Base-by-base conservation (phyloP, 2,329 filamentous ascomycete species). In the Ascocoryne sarcoides region DNA sequence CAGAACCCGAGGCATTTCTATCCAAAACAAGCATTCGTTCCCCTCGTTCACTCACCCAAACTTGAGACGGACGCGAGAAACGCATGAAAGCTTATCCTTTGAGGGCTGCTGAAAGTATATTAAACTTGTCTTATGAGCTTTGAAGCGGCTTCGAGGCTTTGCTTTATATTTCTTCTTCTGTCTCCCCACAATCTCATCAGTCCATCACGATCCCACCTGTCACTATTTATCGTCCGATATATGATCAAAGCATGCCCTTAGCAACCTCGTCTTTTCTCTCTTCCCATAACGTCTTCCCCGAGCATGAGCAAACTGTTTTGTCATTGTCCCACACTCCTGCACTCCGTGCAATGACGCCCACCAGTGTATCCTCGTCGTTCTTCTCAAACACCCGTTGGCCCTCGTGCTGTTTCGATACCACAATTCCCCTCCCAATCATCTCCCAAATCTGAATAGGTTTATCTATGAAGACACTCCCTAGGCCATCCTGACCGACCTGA, bases 251-350 rank as follows among this genome's bases (percentile, higher is more conserved):
- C 86, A 98, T 96, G 2, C 92, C 92, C 66, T 86, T 89, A 51
- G 75, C 72, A 31, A 89, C 79, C 66, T 95, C 86, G 57, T 95
- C 89, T 64, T 82, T 81, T 53, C 92, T 78, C 70, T 98, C 92
- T 64, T 98, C 84, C 92, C 92, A 98, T 9, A 98, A 76, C 42
- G 89, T 96, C 76, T 96, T 96, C 3, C 92, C 92, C 28, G 88
- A 94, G 64, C 92, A 98, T 35, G 88, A 95, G 62, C 92, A 98
- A 4, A 98, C 90, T 33, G 85, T 95, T 73, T 96, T 98, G 61
- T 95, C 87, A 56, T 98, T 95, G 62, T 95, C 90, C 92, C 92
- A 98, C 46, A 95, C 83, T n/a, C 92, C 92, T 12, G 92, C 90
- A 62, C 89, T 95, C 59, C 92, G 73, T 36, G 92, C 92, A 65